These are phyloP conservation scores for Tephrocybe sp. DNA, from an alignment of 768 basidiomycete species.

Conservation along the genomic window DNA sequence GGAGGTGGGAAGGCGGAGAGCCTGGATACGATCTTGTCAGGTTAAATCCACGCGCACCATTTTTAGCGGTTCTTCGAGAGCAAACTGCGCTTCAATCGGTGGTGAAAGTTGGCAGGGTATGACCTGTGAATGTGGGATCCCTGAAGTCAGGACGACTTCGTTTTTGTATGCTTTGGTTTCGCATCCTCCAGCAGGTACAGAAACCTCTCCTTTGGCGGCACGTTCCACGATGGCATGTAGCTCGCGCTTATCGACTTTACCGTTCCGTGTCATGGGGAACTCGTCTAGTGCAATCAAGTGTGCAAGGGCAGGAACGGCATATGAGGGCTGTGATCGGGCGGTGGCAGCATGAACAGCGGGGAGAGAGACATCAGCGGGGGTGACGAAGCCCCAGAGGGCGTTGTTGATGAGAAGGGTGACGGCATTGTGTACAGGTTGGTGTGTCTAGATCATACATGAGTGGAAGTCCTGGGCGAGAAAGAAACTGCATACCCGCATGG, in stretches of 20 bases:
- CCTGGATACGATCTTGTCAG: not conserved
- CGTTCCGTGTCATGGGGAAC: constrained; percentile 56
- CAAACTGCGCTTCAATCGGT: constrained; percentile 12
- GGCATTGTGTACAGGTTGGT: constrained; percentile 15
- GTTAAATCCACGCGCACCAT: constrained; percentile 16
- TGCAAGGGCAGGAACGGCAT: constrained; percentile 56
- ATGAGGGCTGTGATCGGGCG: constrained; percentile 49
- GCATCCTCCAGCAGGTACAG: not conserved
- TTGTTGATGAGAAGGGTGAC: constrained; percentile 20
- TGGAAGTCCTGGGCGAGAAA: not conserved
- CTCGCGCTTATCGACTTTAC: constrained; percentile 50
- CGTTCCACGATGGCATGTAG: constrained; percentile 24
- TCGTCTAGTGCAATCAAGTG: constrained; percentile 40
- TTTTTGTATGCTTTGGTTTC: not conserved
- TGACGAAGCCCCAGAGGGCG: constrained; percentile 20
- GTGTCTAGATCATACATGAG: not conserved
- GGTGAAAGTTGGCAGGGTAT: constrained; percentile 1
- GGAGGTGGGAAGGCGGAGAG: not conserved
- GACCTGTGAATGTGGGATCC: not conserved
- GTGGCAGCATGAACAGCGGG: constrained; percentile 18
- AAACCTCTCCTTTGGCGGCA: not conserved
- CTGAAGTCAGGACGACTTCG: not conserved
- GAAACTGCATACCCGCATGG: constrained; percentile 46
- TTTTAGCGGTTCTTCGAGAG: constrained; percentile 14
- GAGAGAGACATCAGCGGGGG: constrained; percentile 15